These are phyloP conservation scores for Fusarium musae DNA, from an alignment of 2,329 filamentous ascomycete species.

Conservation along the genomic window DNA sequence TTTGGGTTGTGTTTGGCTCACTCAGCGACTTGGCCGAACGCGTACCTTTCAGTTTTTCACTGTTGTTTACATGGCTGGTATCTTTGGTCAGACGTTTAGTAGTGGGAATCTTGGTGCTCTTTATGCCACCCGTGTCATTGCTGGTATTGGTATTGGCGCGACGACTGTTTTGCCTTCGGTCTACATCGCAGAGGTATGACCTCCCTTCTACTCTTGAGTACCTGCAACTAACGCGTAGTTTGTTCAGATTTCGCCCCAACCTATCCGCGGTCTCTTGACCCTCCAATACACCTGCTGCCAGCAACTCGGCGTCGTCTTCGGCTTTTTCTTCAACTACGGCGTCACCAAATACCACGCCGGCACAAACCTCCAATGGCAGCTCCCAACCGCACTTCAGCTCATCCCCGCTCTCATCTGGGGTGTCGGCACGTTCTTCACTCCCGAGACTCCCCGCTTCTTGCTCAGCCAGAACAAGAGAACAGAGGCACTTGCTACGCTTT, in stretches of 20 bases:
- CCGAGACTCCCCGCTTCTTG: conserved; percentile 43
- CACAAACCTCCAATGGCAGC: conserved; percentile 42
- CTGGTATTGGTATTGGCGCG: conserved; percentile 43
- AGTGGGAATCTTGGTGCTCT: conserved; percentile 42
- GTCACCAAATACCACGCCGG: conserved; percentile 45
- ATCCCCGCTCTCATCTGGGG: conserved; percentile 44
- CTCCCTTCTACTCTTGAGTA: accelerated
- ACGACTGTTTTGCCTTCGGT: conserved; percentile 44
- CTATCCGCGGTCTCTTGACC: conserved; percentile 47
- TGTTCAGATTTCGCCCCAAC: conserved; percentile 39
- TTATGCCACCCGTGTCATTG: conserved; percentile 41
- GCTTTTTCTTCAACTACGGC: conserved; percentile 52
- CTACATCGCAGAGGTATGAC: conserved; percentile 43
- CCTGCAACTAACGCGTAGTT: accelerated
- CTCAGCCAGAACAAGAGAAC: conserved; percentile 34
- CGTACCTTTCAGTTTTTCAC: conserved; percentile 44
- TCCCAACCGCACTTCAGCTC: conserved; percentile 43
- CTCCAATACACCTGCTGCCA: conserved; percentile 50
- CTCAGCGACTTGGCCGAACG: conserved; percentile 39
- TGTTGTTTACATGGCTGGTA: conserved; percentile 51
- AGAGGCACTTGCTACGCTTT: conserved; percentile 34
- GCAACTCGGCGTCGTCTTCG: conserved; percentile 49
- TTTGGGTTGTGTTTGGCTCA: conserved; percentile 41
- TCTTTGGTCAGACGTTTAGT: conserved; percentile 47
- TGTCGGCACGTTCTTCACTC: conserved; percentile 40